These are phyloP conservation scores for Crucihimalaya himalaica DNA, from an alignment of 345 rosid genomes.

Conservation along the genomic window DNA sequence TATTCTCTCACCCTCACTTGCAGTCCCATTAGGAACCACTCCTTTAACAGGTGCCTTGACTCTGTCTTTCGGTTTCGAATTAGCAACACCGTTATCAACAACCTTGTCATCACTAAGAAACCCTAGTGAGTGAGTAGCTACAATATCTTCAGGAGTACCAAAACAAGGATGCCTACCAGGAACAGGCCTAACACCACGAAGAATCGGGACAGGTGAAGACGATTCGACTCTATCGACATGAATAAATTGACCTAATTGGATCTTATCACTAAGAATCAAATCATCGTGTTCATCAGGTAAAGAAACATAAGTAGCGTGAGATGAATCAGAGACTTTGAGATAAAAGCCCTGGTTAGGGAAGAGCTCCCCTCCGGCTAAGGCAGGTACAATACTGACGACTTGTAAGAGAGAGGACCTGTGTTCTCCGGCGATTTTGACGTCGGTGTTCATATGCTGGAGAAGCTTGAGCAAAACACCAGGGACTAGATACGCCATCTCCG, in stretches of 20 bases:
- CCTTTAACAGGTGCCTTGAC: constrained; percentile 47
- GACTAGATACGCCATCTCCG: constrained; percentile 84
- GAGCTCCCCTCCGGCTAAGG: constrained; percentile 94
- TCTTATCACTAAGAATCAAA: constrained; percentile 88
- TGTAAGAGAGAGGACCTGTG: constrained; percentile 90
- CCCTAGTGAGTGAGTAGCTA: constrained; percentile 73
- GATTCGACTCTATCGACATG: constrained; percentile 92
- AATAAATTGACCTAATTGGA: constrained; percentile 94
- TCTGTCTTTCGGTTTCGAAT: constrained; percentile 48
- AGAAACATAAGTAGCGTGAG: constrained; percentile 94
- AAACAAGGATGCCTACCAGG: constrained; percentile 97
- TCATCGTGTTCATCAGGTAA: constrained; percentile 96
- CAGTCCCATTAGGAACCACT: constrained; percentile 27
- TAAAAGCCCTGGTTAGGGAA: constrained; percentile 91
- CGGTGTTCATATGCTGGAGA: constrained; percentile 94
- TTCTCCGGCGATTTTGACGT: constrained; percentile 95
- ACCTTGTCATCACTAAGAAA: constrained; percentile 58
- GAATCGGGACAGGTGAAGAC: constrained; percentile 90
- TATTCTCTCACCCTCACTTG: constrained; percentile 55
- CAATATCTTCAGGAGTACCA: constrained; percentile 96
- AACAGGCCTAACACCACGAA: constrained; percentile 89
- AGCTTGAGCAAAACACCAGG: constrained; percentile 97
- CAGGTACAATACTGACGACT: constrained; percentile 93
- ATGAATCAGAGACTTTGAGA: constrained; percentile 96
- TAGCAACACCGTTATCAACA: constrained; percentile 31